Conservation (phyloP, 1,139 yeast species). For the Hemisphaericaspora xylofermentans region DNA sequence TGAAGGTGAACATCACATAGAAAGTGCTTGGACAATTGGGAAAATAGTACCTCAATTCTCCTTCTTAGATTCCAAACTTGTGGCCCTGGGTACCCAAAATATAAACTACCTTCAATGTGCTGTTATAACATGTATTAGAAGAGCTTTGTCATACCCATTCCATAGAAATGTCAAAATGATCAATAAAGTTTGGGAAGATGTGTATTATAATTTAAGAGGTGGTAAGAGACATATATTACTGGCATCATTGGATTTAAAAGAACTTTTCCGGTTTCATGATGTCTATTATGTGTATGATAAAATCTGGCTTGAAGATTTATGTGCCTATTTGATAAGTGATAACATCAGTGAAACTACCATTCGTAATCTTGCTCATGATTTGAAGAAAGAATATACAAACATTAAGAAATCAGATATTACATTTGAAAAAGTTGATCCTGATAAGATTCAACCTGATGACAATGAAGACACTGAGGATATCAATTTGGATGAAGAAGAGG, state of each 20-base stretch:
- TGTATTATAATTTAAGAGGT: conserved; percentile 58
- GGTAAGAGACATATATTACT: conserved; percentile 70
- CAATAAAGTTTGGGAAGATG: conserved; percentile 72
- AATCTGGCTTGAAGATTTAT: conserved; percentile 75
- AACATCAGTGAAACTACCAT: conserved; percentile 49
- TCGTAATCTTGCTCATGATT: conserved; percentile 65
- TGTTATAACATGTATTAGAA: conserved; percentile 59
- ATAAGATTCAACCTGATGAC: conserved; percentile 17
- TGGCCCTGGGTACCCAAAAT: conserved; percentile 22
- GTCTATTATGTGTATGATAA: conserved; percentile 85
- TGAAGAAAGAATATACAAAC: conserved; percentile 34
- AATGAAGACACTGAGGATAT: conserved; percentile 22
- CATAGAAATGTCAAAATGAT: conserved; percentile 68
- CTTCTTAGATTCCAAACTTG: conserved; percentile 60
- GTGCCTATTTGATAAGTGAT: conserved; percentile 73
- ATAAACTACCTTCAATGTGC: conserved; percentile 44
- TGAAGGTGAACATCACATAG: conserved; percentile 76
- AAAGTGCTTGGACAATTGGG: conserved; percentile 94
- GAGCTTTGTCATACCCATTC: conserved; percentile 78
- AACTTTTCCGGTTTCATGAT: conserved; percentile 80
- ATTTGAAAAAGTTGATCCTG: conserved; percentile 37
- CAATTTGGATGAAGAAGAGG: conserved; percentile 19
- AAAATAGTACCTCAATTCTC: conserved; percentile 77
- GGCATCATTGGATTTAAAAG: conserved; percentile 59
- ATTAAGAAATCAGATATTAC: conserved; percentile 31